Evolutionary conservation across 2,329 filamentous ascomycete species (phyloP).

Genomic region (Penicillium sp.): DNA sequence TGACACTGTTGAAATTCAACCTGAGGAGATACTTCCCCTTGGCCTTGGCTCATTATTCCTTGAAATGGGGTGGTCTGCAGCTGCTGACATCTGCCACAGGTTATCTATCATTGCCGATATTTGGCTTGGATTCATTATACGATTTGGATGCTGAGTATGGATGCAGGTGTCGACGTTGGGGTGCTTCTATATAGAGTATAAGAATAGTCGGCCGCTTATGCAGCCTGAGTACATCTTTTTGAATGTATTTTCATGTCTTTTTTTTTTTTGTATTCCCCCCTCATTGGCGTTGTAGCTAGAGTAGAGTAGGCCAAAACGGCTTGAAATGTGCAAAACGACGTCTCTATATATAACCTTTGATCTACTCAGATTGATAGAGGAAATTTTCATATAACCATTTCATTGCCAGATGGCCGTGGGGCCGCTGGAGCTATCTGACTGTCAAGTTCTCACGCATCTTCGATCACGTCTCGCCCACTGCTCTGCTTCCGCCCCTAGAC

Average conservation of each 20-base stretch:
- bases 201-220: no score
- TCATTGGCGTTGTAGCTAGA: no score
- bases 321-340: no score
- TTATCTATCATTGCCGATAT: background rate
- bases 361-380: background rate
- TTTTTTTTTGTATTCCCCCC: no score
- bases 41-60: background rate
- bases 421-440: background rate
- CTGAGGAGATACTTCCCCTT: constrained; percentile 38
- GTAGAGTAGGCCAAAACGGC: no score
- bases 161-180: no score
- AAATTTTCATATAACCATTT: background rate
- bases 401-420: background rate
- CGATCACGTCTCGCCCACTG: background rate
- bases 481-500: background rate
- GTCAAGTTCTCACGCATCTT: background rate
- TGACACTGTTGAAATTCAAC: constrained; percentile 44
- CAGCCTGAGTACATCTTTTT: no score
- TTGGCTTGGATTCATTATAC: no score
- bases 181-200: background rate
- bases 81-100: background rate
- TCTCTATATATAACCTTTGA: no score
- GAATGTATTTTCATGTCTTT: no score
- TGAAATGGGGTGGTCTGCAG: background rate
- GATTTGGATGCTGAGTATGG: background rate